These are phyloP conservation scores for Cercospora sp. DNA, from an alignment of 2,329 filamentous ascomycete genomes.

Conservation along the genomic window DNA sequence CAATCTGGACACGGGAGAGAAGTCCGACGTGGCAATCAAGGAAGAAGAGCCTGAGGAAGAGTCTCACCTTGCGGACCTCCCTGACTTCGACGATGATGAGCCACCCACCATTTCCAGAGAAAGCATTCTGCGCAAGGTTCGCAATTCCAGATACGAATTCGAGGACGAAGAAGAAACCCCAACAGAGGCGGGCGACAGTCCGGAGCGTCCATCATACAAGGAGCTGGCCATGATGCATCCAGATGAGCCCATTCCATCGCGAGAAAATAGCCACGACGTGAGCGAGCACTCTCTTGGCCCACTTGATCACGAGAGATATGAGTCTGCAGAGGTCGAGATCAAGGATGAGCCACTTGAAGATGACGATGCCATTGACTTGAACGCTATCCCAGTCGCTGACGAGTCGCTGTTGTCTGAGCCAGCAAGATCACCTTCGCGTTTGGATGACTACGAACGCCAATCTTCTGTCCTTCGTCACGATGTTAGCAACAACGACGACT, in stretches of 20 bases:
- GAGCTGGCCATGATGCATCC: conserved; percentile 68
- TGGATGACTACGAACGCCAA: conserved; percentile 46
- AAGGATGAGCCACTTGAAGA: conserved; percentile 59
- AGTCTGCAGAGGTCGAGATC: conserved; percentile 68
- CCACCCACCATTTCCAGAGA: conserved; percentile 85
- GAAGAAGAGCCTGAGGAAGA: conserved; percentile 38
- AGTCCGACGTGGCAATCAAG: conserved; percentile 24
- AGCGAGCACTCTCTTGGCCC: conserved; percentile 30
- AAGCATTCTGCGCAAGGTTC: conserved; percentile 86
- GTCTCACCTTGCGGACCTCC: conserved; percentile 36
- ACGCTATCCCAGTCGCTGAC: conserved; percentile 56
- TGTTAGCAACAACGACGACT: conserved; percentile 49
- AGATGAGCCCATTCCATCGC: conserved; percentile 84
- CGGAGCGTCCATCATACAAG: conserved; percentile 39
- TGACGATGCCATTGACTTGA: conserved; percentile 64
- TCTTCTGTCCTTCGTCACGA: conserved; percentile 59
- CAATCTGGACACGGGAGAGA: conserved; percentile 34
- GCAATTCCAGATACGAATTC: conserved; percentile 59
- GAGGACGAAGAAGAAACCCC: conserved; percentile 52
- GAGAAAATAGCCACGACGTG: conserved; percentile 59
- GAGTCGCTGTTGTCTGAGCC: conserved; percentile 54
- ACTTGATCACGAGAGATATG: conserved; percentile 51
- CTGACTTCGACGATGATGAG: conserved; percentile 38
- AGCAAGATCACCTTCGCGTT: conserved; percentile 49
- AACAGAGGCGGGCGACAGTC: conserved; percentile 25